These are phyloP conservation scores for Podospora comata DNA, from an alignment of 495 filamentous ascomycete species.

Conservation along the genomic window DNA sequence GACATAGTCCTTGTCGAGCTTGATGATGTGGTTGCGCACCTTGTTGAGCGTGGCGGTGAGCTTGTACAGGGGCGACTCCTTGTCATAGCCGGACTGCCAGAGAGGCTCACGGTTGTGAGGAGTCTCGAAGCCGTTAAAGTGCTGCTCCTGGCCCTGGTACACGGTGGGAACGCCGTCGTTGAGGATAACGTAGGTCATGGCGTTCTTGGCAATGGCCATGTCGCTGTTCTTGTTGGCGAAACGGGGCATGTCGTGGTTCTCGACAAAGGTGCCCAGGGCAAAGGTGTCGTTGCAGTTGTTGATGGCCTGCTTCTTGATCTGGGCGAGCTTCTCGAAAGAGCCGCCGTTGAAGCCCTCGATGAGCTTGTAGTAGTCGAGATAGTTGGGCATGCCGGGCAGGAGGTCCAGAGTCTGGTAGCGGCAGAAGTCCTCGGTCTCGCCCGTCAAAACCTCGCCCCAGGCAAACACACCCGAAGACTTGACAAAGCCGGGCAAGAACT, in stretches of 20 bases:
- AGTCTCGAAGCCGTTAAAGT: slow-evolving; percentile 56
- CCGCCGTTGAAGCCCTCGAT: slow-evolving; percentile 36
- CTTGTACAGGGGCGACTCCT: slow-evolving; percentile 55
- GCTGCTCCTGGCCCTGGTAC: slow-evolving; percentile 68
- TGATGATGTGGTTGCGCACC: slow-evolving; percentile 58
- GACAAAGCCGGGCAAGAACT: slow-evolving; percentile 64
- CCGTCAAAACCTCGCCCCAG: slow-evolving; percentile 58
- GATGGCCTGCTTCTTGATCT: slow-evolving; percentile 20
- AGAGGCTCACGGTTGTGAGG: slow-evolving; percentile 71
- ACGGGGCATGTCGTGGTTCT: slow-evolving; percentile 76
- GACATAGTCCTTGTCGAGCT: slow-evolving; percentile 45
- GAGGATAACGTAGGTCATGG: slow-evolving; percentile 66
- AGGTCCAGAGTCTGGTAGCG: slow-evolving; percentile 39
- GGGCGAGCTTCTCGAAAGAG: slow-evolving; percentile 18
- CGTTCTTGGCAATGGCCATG: slow-evolving; percentile 64
- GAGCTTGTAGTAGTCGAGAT: slow-evolving; percentile 66
- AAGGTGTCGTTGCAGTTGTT: slow-evolving; percentile 32
- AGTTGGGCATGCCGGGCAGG: slow-evolving; percentile 65
- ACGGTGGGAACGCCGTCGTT: slow-evolving; percentile 52
- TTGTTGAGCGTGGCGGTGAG: slow-evolving; percentile 57
- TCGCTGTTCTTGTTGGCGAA: slow-evolving; percentile 58
- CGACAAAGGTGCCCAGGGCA: slow-evolving; percentile 60
- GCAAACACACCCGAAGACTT: slow-evolving; percentile 68
- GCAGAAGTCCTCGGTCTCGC: slow-evolving; percentile 28
- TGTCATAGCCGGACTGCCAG: slow-evolving; percentile 65